phyloP scores from a whole-genome alignment of 75 land plant genomes.

The Cryptomeria japonica region DNA sequence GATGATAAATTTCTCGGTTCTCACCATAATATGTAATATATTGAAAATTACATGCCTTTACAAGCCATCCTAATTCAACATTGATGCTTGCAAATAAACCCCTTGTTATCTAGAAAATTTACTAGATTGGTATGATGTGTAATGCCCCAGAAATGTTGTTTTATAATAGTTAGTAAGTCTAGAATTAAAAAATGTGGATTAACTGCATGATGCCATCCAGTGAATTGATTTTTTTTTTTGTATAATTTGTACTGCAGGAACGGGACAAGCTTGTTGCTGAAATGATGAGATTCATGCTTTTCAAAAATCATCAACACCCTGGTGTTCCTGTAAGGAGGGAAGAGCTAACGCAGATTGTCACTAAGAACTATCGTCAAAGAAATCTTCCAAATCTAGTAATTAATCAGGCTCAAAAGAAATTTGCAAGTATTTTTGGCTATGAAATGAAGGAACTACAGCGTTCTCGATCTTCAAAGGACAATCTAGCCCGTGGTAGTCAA shows the following conservation, averaged over 20 bases:
- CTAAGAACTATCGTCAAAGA: conserved; percentile 68
- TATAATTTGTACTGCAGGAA: conserved; percentile 49
- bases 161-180: background rate
- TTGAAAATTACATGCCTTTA: background rate
- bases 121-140: background rate
- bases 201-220: background rate
- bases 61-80: background rate
- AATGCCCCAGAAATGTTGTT: background rate
- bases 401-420: conserved; percentile 63
- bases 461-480: conserved; percentile 43
- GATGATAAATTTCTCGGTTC: background rate
- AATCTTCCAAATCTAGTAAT: conserved; percentile 61
- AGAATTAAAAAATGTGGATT: background rate
- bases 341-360: conserved; percentile 72
- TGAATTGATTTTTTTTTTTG: background rate
- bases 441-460: conserved; percentile 85
- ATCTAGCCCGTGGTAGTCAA: conserved; percentile 37
- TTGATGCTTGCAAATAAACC: background rate
- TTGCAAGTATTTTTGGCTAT: conserved; percentile 70
- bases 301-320: conserved; percentile 73
- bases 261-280: conserved; percentile 82
- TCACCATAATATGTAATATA: background rate
- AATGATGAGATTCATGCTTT: conserved; percentile 79
- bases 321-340: conserved; percentile 91
- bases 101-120: background rate